Base-by-base conservation (phyloP, 768 basidiomycete genomes). In the Wakefieldia striispora region DNA sequence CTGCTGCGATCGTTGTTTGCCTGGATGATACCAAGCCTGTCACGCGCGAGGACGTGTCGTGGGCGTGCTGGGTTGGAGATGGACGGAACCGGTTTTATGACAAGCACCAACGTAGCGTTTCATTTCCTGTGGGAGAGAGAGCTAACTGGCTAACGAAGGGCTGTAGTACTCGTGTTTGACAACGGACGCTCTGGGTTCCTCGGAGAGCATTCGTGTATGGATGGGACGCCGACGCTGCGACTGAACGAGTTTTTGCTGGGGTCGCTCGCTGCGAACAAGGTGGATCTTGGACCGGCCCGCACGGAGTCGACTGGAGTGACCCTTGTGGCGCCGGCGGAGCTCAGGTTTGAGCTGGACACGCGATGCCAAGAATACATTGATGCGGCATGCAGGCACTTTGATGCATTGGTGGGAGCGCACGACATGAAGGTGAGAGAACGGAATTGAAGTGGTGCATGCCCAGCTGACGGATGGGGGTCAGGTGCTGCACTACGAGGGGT, bases 101-200 rank as follows among this genome's bases (percentile, higher is more conserved):
- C 75, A 99, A 99, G 70, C 95, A 98, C 64, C 91, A 98, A 63
- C 61, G 91, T 93, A 65, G 29, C 86, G 40, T 20, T 37, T 16
- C 23, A 3, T 45, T 24, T 26, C 26, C 12, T 24, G 39, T 37
- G 50, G 2, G n/a, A n/a, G 50, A 26, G 13, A 29, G 3, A 12
- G 4, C 11, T 7, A 10, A 9, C n/a, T 45, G 46, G 21, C 45
- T 45, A 42, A 52, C 42, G 9, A 49, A 34, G 24, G 17, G 16
- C 10, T 45, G 38, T 34, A 94, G 92, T 97, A 46, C 82, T 99
- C 60, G 91, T 99, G 8, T 95, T 91, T 63, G 91, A 93, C 51
- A 93, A 94, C 58, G 97, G 93, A 40, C 90, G 91, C 33, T 93
- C 91, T 20, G 95, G 90, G 0, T 99, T 98, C 79, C 72, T 92